Conservation (phyloP, 306 rosid species). For the Adenanthera pavonina region DNA sequence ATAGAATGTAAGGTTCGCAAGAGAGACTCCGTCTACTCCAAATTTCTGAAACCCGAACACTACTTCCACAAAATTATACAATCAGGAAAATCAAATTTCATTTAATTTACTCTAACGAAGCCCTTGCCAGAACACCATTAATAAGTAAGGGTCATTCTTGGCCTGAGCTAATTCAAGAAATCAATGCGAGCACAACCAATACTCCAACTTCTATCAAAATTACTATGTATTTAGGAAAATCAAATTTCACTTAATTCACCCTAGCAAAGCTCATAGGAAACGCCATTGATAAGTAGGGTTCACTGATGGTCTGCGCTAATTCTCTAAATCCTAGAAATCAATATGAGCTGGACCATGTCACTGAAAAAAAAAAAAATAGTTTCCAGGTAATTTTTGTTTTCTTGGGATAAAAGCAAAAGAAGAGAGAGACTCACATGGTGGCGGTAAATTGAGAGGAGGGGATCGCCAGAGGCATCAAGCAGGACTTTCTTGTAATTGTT, state of each 20-base stretch:
- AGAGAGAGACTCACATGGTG: conserved; percentile 47
- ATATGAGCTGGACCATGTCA: neutral
- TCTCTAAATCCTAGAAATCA: neutral
- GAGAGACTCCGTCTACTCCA: neutral
- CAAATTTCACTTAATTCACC: neutral
- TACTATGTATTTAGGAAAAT: neutral
- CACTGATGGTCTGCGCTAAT: neutral
- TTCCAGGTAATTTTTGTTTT: neutral
- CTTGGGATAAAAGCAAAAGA: neutral
- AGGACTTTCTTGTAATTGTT: conserved; percentile 43
- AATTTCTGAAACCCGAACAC: neutral
- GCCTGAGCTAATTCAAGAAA: neutral
- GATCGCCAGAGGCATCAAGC: conserved; percentile 57
- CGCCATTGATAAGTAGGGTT: neutral
- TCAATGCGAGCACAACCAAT: neutral
- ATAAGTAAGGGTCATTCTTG: neutral
- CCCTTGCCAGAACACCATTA: neutral
- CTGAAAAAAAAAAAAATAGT: neutral
- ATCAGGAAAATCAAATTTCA: neutral
- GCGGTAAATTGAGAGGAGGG: conserved; percentile 61
- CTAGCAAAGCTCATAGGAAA: neutral
- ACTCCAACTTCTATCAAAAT: neutral
- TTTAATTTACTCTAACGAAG: neutral
- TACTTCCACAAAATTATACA: neutral
- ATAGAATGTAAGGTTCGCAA: neutral